Evolutionary conservation across 1,284 basidiomycete genomes (phyloP).

Genomic region (Papiliotrema fonsecae): DNA sequence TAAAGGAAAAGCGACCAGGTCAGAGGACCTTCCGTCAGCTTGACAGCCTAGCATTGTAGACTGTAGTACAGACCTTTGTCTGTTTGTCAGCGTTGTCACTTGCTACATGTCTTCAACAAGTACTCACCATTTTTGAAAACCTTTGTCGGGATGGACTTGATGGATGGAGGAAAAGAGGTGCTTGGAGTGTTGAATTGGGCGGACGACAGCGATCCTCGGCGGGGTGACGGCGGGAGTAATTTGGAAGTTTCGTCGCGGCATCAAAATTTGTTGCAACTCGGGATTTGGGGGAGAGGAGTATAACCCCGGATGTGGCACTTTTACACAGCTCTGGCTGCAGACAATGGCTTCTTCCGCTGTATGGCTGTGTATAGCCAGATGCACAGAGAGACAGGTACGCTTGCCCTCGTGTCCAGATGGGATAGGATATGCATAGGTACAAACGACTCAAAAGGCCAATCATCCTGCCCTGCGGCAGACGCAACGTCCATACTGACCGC

Average conservation of each 20-base stretch:
- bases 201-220: neutral
- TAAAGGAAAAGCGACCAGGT: conserved; percentile 58
- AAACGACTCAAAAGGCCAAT: too few species aligned
- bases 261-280: neutral
- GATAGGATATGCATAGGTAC: too few species aligned
- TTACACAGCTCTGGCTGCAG: too few species aligned
- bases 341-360: too few species aligned
- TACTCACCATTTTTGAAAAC: conserved; percentile 38
- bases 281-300: too few species aligned
- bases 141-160: conserved; percentile 18
- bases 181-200: neutral
- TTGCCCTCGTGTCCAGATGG: too few species aligned
- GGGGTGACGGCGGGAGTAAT: neutral
- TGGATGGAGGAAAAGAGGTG: conserved; percentile 12
- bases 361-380: too few species aligned
- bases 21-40: conserved; percentile 48
- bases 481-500: too few species aligned
- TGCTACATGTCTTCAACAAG: conserved; percentile 3
- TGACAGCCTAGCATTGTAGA: conserved; percentile 9
- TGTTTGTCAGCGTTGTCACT: conserved; percentile 15
- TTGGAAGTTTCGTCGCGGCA: neutral
- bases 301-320: too few species aligned
- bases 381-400: too few species aligned
- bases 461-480: too few species aligned
- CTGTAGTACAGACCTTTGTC: conserved; percentile 27